Conservation (phyloP, 176 grass and related monocot genomes). For the Triticum urartu region DNA sequence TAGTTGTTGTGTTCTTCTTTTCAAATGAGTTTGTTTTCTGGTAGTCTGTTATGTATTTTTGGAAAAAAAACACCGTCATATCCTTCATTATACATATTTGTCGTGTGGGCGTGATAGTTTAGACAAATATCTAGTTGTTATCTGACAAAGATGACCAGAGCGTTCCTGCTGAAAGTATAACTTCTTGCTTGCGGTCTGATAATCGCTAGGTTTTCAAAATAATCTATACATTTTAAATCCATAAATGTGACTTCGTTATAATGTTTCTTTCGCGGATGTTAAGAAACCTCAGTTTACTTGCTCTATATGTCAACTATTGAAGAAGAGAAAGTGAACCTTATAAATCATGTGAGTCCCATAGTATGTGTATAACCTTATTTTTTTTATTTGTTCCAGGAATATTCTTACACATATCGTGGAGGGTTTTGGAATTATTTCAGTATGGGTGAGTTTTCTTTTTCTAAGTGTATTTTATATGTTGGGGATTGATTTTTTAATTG, state of each 20-base stretch:
- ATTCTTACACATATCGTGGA: conserved; percentile 75
- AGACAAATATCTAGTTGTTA: neutral
- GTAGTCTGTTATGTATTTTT: neutral
- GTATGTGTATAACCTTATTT: conserved; percentile 18
- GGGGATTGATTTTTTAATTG: neutral
- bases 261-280: neutral
- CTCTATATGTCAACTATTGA: neutral
- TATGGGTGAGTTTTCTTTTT: conserved; percentile 77
- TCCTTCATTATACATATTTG: neutral
- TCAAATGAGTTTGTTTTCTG: neutral
- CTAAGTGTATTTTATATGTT: conserved; percentile 23
- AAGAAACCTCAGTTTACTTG: neutral
- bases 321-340: neutral
- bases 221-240: neutral
- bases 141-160: neutral
- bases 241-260: neutral
- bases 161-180: neutral
- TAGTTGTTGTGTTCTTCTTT: neutral
- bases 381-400: conserved; percentile 49
- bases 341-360: conserved; percentile 8
- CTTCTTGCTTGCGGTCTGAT: neutral
- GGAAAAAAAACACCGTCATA: neutral
- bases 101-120: neutral
- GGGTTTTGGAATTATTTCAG: conserved; percentile 99
- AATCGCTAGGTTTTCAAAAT: neutral